A percentile compares a stretch with the other conserved stretches of the same genome.
phyloP scores from a whole-genome alignment of 139 green algal species.

The Chlamydomonas urium region DNA sequence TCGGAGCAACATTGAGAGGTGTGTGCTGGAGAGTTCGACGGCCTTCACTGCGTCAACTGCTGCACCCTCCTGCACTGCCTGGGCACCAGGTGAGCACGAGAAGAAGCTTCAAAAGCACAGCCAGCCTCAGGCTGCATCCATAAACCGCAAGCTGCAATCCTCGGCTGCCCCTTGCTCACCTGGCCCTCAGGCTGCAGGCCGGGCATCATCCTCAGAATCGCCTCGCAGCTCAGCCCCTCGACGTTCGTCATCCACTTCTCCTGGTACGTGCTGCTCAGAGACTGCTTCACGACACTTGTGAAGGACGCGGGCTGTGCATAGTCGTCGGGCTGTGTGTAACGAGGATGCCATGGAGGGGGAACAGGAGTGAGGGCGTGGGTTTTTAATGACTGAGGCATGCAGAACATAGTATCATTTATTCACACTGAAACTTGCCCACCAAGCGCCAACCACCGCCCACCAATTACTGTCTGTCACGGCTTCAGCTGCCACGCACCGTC shows the following conservation, averaged over 20 bases:
- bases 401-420: too few relatives aligned
- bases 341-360: not conserved
- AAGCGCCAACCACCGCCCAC: too few relatives aligned
- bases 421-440: too few relatives aligned
- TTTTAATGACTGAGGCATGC: too few relatives aligned
- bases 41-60: too few relatives aligned
- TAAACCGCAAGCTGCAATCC: not conserved
- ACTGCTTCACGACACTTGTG: not conserved
- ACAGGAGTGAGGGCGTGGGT: not conserved
- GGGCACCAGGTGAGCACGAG: not conserved
- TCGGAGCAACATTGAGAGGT: not conserved
- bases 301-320: not conserved
- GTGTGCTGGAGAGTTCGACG: not conserved
- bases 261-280: not conserved
- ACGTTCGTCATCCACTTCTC: not conserved
- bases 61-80: too few relatives aligned
- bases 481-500: not conserved
- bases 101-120: not conserved
- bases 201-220: not conserved
- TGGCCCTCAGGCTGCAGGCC: conserved; percentile 18
- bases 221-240: not conserved
- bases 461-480: too few relatives aligned
- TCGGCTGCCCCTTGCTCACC: not conserved
- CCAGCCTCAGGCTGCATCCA: not conserved
- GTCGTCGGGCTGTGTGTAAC: not conserved